These are phyloP conservation scores for Microsporum ferrugineum DNA, from an alignment of 2,329 filamentous ascomycete genomes.

Conservation along the genomic window DNA sequence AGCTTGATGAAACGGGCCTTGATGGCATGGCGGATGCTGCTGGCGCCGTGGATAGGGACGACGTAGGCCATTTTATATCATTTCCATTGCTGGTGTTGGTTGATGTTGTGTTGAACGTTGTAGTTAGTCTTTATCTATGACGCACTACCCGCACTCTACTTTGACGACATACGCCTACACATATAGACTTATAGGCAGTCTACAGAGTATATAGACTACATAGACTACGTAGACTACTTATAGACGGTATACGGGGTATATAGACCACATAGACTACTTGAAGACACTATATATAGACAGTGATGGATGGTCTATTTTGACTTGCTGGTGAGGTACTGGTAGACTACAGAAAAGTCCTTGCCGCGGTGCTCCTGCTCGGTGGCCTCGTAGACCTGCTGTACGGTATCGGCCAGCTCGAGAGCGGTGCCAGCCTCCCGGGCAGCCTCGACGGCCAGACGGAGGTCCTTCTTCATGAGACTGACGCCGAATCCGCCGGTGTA, in stretches of 20 bases:
- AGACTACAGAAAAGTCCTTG: constrained; percentile 72
- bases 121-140: neutral
- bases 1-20: constrained; percentile 63
- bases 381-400: constrained; percentile 55
- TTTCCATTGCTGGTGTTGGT: constrained; percentile 9
- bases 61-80: constrained; percentile 73
- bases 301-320: constrained; percentile 7
- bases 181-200: too few species aligned
- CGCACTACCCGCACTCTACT: too few species aligned
- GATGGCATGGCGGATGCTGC: constrained; percentile 80
- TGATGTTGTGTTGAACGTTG: neutral
- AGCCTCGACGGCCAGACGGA: constrained; percentile 60
- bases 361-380: constrained; percentile 54
- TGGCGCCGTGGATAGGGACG: constrained; percentile 83
- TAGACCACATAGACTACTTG: too few species aligned
- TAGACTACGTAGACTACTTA: too few species aligned
- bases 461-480: constrained; percentile 68
- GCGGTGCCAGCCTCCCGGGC: constrained; percentile 55
- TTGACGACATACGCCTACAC: too few species aligned
- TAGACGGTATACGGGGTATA: too few species aligned
- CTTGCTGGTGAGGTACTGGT: constrained; percentile 49
- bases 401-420: constrained; percentile 53
- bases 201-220: too few species aligned
- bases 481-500: constrained; percentile 71
- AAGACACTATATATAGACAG: neutral